Conservation (phyloP, 1,139 yeast genomes). For the Barnettozyma hawaiiensis region DNA sequence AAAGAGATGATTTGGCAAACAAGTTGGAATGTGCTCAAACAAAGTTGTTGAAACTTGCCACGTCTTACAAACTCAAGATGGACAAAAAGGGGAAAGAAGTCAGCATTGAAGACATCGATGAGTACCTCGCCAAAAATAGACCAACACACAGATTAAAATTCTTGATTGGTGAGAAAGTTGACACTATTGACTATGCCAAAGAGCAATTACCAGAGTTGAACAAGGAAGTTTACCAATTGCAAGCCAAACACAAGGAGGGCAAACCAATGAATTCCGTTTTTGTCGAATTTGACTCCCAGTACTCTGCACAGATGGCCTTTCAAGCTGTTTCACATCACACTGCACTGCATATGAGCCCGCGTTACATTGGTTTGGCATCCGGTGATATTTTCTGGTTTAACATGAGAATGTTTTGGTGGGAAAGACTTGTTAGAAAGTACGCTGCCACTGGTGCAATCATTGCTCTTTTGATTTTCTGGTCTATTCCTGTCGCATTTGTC, state of each 20-base stretch:
- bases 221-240: constrained; percentile 55
- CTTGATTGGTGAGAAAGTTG: constrained; percentile 78
- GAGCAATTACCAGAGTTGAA: constrained; percentile 65
- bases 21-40: constrained; percentile 69
- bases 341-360: constrained; percentile 58
- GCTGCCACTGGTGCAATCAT: constrained; percentile 56
- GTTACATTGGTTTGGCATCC: constrained; percentile 68
- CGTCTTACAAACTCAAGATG: constrained; percentile 56
- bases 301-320: constrained; percentile 83
- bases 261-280: constrained; percentile 62
- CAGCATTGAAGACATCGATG: constrained; percentile 42
- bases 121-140: constrained; percentile 75
- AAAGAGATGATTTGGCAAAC: constrained; percentile 56
- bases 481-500: constrained; percentile 92
- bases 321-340: constrained; percentile 69
- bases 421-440: constrained; percentile 53
- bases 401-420: constrained; percentile 82
- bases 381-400: constrained; percentile 83
- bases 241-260: constrained; percentile 45
- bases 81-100: constrained; percentile 41
- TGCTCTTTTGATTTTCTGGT: constrained; percentile 77
- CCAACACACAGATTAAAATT: constrained; percentile 64
- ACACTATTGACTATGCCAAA: constrained; percentile 67
- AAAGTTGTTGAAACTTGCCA: constrained; percentile 51
- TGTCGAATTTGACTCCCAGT: constrained; percentile 79